Base-by-base conservation (phyloP, 768 basidiomycete genomes). In the Boletus vinaceobasis region DNA sequence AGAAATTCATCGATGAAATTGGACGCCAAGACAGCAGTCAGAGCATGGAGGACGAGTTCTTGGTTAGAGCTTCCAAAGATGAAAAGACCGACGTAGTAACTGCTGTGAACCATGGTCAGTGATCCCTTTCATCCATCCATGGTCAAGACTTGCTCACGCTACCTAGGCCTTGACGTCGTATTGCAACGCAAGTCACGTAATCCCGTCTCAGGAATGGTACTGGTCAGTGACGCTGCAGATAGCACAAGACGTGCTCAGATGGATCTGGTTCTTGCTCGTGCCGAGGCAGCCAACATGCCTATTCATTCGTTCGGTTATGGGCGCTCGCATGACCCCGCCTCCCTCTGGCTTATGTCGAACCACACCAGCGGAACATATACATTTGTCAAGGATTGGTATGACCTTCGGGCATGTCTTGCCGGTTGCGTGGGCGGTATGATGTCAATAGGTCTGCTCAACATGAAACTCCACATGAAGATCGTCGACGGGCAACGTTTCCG, bases 241-340 rank as follows among this genome's bases (percentile, higher is more conserved):
- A 89, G 86, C 64, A 93, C 94, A 15, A 83, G 93, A 50, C 86
- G 94, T 15, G 93, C 93, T 23, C 95, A 98, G 71, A 98, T 99
- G 93, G 97, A 99, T 69, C 81, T 99, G 15, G 95, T 98, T 15
- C 88, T 98, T 44, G 95, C 96, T 42, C 88, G 97, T 36, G 90
- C 94, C 2, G 97, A 99, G 66, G 96, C 97, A 13, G 97, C 92
- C 31, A 93, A 93, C 68, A 85, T 97, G 26, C 95, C 97, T 5
- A 97, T 99, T 52, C 96, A 99, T 70, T 90, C 95, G 4, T 88
- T 99, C 60, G 97, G 97, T 48, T 99, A 96, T 65, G 96, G 95
- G 27, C 90, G 92, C 55, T 90, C 93, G 15, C 97, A 98, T 67
- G 97, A 98, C 70, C 97, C 97, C 17, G 93, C 93, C 14, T 96